Evolutionary conservation across 2,329 filamentous ascomycete species (phyloP), one percentile per base, ranked within the genome.

Genomic region (Fusarium sarcochroum): DNA sequence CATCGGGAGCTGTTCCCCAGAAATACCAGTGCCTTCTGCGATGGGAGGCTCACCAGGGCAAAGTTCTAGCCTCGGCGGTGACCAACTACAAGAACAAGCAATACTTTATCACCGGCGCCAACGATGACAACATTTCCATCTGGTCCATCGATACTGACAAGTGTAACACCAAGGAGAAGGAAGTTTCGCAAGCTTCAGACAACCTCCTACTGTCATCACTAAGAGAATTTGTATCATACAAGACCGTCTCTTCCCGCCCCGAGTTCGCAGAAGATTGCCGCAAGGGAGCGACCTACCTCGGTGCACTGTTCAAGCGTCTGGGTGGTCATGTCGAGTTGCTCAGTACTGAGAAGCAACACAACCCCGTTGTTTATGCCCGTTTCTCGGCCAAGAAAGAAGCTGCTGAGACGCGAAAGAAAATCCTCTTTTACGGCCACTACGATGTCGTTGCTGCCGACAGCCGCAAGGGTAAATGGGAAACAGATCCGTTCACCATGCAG

Each of bases 381-480:
- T 99, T 99, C 77, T 88, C 88, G 44, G 94, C 91, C 6, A 96
- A 90, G 78, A 89, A 86, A 63, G 85, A 89, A 13, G 87, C 89
- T 1, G 82, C 87, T 0, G 85, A 87, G 25, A 84, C 88, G 25
- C 87, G 93, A 18, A 97, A 96, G 80, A 94, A 93, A 30, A 93
- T 98, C 10, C 82, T 99, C 0, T 99, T 99, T 77, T 99, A 99
- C 75, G 96, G 97, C 0, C 96, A 99, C 77, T 99, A 99, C 82
- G 96, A 99, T 76, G 94, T 99, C 4, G 96, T 99, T 5, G 88
- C 94, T 1, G 96, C 96, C 1, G 93, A 97, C 70, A 90, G 91
- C 37, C 92, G 92, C 66, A 89, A 91, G 58, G 87, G 88, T 37
- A 95, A 93, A 70, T 99, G 96, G 96, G 86, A 88, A 38, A 90